Evolutionary conservation across 2,329 filamentous ascomycete species (phyloP), one percentile per base, ranked within the genome.

Genomic region (Monilinia polystroma): DNA sequence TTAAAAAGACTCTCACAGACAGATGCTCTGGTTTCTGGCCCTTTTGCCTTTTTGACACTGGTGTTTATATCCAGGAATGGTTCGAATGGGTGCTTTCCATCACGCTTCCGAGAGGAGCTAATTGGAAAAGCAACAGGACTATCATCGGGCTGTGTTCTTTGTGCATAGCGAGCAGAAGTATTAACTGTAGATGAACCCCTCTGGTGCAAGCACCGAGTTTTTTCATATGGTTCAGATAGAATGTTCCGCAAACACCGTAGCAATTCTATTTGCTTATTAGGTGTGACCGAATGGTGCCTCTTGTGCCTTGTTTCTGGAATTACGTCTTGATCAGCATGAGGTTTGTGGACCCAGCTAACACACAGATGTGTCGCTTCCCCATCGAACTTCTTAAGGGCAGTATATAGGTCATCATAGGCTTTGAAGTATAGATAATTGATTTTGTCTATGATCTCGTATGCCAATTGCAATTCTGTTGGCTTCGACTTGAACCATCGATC

Each of bases 271-370:
- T 68, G 56, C 38, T 72, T 69, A 2, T 38, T 23, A 0, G 51
- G 35, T 26, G 64, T 70, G 8, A 70, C 62, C 29, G 63, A 69
- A 10, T 54, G 64, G 18, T 64, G 67, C 20, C 62, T 62, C 5
- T 67, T 26, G 12, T 68, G 51, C 18, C 65, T 72, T 29, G 29
- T 60, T 20, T 64, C 52, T n/a, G 72, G 72, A 38, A 73, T 47
- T 16, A 69, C 57, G 0, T 64, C 69, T 41, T 68, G 59, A 10
- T 72, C 70, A 43, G 68, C 70, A 20, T 64, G 69, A 2, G 67
- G 65, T 47, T 73, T 73, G 7, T 66, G 26, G 2, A 70, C 62
- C 71, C 71, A 73, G 16, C 63, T 63, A 14, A 52, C 55, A 54
- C 67, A 71, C 5, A 70, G n/a, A 1, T 41, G n/a, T 32, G 57